phyloP scores from a whole-genome alignment of 345 rosid genomes.

The Ceriops decandra region DNA sequence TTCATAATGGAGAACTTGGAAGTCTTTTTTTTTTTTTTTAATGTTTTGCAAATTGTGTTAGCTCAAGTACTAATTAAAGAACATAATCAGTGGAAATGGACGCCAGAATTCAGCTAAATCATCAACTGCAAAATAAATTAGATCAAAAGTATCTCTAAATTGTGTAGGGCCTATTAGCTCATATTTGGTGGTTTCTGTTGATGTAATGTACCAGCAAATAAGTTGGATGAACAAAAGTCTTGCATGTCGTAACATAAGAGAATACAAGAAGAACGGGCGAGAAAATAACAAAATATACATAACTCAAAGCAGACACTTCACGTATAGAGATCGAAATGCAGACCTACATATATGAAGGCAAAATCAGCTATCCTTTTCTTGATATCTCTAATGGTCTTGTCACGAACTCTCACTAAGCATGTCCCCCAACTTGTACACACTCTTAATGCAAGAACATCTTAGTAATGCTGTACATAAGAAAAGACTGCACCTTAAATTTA shows the following conservation, averaged over 20 bases:
- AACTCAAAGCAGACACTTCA: neutral
- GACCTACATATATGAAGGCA: constrained; percentile 80
- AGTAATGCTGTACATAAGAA: constrained; percentile 3
- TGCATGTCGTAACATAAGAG: neutral
- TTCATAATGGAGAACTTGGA: constrained; percentile 89
- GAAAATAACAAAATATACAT: neutral
- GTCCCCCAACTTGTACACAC: constrained; percentile 89
- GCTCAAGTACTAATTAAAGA: constrained; percentile 6
- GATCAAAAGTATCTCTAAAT: too few relatives aligned
- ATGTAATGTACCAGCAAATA: too few relatives aligned
- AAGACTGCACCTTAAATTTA: constrained; percentile 4
- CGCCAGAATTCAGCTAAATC: neutral
- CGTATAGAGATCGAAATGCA: constrained; percentile 21
- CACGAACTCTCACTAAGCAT: constrained; percentile 71
- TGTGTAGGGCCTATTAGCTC: too few relatives aligned
- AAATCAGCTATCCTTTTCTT: constrained; percentile 90
- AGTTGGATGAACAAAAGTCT: too few relatives aligned
- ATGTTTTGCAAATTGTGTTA: constrained; percentile 43
- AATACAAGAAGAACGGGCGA: neutral
- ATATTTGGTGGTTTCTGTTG: too few relatives aligned
- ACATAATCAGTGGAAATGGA: neutral
- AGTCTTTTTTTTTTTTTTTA: constrained; percentile 58
- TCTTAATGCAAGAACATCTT: constrained; percentile 30
- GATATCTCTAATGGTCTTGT: constrained; percentile 63
- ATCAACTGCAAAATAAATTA: neutral